Conservation (phyloP, 73 alveolate species). For the Paramecium primaurelia region DNA sequence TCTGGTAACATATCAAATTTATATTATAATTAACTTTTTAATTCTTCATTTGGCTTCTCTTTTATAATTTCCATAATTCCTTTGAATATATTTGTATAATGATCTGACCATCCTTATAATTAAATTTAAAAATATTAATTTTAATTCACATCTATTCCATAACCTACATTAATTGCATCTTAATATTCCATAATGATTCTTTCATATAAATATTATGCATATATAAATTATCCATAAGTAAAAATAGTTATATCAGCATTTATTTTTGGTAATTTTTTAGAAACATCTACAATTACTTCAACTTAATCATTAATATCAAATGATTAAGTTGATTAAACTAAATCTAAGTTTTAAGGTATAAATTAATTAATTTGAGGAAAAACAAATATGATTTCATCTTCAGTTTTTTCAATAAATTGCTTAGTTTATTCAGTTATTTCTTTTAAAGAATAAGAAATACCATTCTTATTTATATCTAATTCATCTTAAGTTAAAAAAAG, state of each 20-base stretch:
- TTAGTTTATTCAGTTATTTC: neutral
- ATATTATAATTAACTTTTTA: neutral
- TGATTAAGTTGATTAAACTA: neutral
- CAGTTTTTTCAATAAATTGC: neutral
- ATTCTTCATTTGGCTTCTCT: neutral
- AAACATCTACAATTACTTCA: neutral
- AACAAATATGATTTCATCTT: neutral
- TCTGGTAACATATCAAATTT: constrained; percentile 1
- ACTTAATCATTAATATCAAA: neutral
- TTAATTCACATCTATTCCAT: neutral
- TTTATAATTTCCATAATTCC: neutral
- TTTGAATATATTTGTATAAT: neutral
- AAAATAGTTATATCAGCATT: neutral
- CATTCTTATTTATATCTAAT: neutral
- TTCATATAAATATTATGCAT: neutral
- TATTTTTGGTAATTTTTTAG: neutral
- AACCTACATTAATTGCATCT: neutral
- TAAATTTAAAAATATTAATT: neutral
- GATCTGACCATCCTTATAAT: neutral
- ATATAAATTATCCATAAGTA: neutral
- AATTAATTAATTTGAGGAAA: neutral
- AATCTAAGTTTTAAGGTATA: neutral
- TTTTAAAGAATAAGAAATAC: neutral
- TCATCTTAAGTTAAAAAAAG: neutral
- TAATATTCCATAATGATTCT: neutral